These are phyloP conservation scores for Globisporangium carolinianum DNA, from an alignment of 352 stramenopile genomes.

Conservation along the genomic window DNA sequence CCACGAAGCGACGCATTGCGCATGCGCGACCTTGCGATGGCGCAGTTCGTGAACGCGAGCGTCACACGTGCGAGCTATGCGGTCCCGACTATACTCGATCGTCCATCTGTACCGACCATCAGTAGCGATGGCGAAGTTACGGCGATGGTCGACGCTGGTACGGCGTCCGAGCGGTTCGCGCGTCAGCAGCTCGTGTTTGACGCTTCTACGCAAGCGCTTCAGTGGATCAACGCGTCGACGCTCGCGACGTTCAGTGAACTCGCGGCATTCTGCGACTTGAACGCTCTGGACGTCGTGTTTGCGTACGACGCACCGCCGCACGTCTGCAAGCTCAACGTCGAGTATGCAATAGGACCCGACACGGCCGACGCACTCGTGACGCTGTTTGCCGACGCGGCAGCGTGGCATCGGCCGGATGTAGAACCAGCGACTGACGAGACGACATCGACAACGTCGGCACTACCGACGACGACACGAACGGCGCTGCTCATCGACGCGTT, in stretches of 20 bases:
- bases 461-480: slow-evolving; percentile 16
- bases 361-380: slow-evolving; percentile 16
- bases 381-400: slow-evolving; percentile 16
- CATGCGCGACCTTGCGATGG: slow-evolving; percentile 23
- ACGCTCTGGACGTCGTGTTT: slow-evolving; percentile 19
- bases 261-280: slow-evolving; percentile 32
- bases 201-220: not conserved
- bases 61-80: slow-evolving; percentile 24
- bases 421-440: not conserved
- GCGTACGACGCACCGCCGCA: slow-evolving; percentile 20
- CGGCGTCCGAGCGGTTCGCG: slow-evolving; percentile 32
- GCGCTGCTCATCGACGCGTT: slow-evolving; percentile 46
- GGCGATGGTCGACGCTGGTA: slow-evolving; percentile 19
- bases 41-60: slow-evolving; percentile 43
- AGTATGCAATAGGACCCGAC: slow-evolving; percentile 20
- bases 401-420: slow-evolving; percentile 19
- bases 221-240: slow-evolving; percentile 11
- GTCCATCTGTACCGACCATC: too few relatives aligned
- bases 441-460: slow-evolving; percentile 1
- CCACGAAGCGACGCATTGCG: not conserved
- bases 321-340: slow-evolving; percentile 14
- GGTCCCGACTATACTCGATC: slow-evolving; percentile 9
- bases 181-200: slow-evolving; percentile 23
- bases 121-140: too few relatives aligned
- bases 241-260: slow-evolving; percentile 35